Evolutionary conservation across 495 filamentous ascomycete genomes (phyloP), one percentile per base, ranked within the genome.

Genomic region (Talaromyces ruber): DNA sequence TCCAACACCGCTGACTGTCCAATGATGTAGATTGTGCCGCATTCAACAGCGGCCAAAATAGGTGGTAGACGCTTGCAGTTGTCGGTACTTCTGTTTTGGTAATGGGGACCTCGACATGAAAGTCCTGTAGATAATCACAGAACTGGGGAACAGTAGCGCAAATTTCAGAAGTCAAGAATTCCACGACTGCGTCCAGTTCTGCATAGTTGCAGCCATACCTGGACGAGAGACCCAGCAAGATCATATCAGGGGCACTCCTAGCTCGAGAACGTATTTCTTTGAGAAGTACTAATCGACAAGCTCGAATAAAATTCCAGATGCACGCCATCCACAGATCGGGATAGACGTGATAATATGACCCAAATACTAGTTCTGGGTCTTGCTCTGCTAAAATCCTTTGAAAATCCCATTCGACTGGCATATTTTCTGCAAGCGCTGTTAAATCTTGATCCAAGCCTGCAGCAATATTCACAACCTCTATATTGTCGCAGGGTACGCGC

Each of bases 21-120:
- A 16, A 59, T 26, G 32, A n/a, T 24, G 37, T 45, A 5, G 34
- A 8, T 12, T 26, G 22, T 0, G 18, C 37, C 32, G 37, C 37
- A 45, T 59, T 59, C 4, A 59, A n/a, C 22, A 59, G 18, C 18
- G 57, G 57, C 57, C 57, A 59, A 21, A 45, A 39, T n/a, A 59
- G 57, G 34, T 43, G 37, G 5, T 59, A 59, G 18, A 39, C 32
- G n/a, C 30, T 24, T 14, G 57, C 57, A 45, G 30, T 59, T 22
- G 57, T 45, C 8, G 57, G 57, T 43, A 59, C 37, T 2, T 21
- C 34, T n/a, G 32, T 59, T 16, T 45, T 59, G 8, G 4, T n/a
- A 6, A 18, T 9, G 11, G 30, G 8, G n/a, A 25, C 22, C 16
- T 39, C n/a, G 14, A 26, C 34, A 12, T 37, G 5, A 26, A 16